phyloP scores from a whole-genome alignment of 1,284 basidiomycete species.

The Papiliotrema flavescens region DNA sequence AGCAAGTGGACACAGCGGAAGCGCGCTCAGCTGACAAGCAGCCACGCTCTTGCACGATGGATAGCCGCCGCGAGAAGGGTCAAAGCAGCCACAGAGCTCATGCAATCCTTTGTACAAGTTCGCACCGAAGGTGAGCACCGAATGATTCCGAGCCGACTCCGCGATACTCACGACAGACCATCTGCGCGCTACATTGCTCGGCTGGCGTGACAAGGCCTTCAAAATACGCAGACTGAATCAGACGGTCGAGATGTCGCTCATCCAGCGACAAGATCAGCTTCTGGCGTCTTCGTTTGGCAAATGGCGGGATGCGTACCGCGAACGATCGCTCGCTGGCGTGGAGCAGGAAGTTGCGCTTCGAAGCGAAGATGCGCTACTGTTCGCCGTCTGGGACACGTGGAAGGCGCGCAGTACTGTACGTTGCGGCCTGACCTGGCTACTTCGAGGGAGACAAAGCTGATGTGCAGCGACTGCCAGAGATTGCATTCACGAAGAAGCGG shows the following conservation, averaged over 20 bases:
- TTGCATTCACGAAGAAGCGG: conserved; percentile 5
- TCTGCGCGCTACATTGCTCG: conserved; percentile 18
- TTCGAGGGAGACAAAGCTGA: neutral
- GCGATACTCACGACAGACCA: conserved; percentile 17
- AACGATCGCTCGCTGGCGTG: conserved; percentile 20
- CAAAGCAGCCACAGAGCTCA: conserved; percentile 15
- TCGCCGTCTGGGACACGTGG: conserved; percentile 42
- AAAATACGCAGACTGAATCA: conserved; percentile 11
- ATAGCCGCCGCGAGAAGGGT: conserved; percentile 3
- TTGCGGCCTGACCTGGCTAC: neutral
- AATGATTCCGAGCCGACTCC: neutral
- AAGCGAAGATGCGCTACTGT: conserved; percentile 41
- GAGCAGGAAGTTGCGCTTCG: conserved; percentile 32
- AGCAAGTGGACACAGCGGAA: conserved; percentile 6
- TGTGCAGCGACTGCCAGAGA: conserved; percentile 17
- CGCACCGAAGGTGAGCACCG: conserved; percentile 21
- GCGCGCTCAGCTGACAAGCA: neutral
- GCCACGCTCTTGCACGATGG: conserved; percentile 25
- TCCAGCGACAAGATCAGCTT: conserved; percentile 20
- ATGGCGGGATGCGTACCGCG: conserved; percentile 31
- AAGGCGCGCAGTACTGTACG: conserved; percentile 28
- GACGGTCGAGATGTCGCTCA: conserved; percentile 12
- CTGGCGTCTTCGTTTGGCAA: conserved; percentile 18
- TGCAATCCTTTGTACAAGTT: conserved; percentile 25
- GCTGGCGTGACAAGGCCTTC: conserved; percentile 19